Conservation (phyloP, 2,329 filamentous ascomycete genomes). For the Mycosphaerelloides madeirae region DNA sequence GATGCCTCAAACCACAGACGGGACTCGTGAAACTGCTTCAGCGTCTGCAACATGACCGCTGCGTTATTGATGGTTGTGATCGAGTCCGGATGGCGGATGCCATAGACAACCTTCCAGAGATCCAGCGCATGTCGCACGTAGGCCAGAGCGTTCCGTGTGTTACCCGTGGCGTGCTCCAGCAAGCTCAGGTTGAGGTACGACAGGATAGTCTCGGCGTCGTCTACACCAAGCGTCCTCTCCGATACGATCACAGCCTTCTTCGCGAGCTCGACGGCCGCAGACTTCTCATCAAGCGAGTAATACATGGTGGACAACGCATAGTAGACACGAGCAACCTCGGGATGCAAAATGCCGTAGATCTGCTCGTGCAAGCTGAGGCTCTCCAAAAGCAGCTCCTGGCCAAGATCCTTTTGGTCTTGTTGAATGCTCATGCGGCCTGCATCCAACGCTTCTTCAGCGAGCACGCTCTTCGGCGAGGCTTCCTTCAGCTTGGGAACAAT, state of each 20-base stretch:
- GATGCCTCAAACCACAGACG: slow-evolving; percentile 96
- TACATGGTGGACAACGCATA: slow-evolving; percentile 93
- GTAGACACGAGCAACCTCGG: slow-evolving; percentile 92
- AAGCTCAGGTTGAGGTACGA: slow-evolving; percentile 94
- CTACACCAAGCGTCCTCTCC: slow-evolving; percentile 87
- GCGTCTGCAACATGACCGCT: slow-evolving; percentile 93
- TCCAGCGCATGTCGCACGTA: slow-evolving; percentile 91
- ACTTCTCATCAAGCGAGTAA: slow-evolving; percentile 97
- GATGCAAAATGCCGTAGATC: slow-evolving; percentile 95
- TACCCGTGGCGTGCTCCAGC: slow-evolving; percentile 87
- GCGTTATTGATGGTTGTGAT: slow-evolving; percentile 99
- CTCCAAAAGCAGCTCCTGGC: slow-evolving; percentile 92
- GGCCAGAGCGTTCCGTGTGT: slow-evolving; percentile 78
- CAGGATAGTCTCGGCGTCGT: slow-evolving; percentile 88
- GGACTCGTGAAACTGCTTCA: slow-evolving; percentile 92
- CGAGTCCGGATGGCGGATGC: slow-evolving; percentile 86
- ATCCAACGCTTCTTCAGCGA: slow-evolving; percentile 93
- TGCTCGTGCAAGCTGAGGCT: slow-evolving; percentile 95
- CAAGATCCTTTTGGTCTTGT: slow-evolving; percentile 91
- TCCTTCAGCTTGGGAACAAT: slow-evolving; percentile 94
- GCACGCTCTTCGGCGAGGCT: slow-evolving; percentile 78
- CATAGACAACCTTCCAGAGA: slow-evolving; percentile 96
- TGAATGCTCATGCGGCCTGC: slow-evolving; percentile 94
- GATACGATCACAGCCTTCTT: slow-evolving; percentile 95
- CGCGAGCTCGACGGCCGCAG: slow-evolving; percentile 87